Evolutionary conservation across 208 protist species (phyloP), one percentile per base, ranked within the genome.

Genomic region (Lotmaria passim): DNA sequence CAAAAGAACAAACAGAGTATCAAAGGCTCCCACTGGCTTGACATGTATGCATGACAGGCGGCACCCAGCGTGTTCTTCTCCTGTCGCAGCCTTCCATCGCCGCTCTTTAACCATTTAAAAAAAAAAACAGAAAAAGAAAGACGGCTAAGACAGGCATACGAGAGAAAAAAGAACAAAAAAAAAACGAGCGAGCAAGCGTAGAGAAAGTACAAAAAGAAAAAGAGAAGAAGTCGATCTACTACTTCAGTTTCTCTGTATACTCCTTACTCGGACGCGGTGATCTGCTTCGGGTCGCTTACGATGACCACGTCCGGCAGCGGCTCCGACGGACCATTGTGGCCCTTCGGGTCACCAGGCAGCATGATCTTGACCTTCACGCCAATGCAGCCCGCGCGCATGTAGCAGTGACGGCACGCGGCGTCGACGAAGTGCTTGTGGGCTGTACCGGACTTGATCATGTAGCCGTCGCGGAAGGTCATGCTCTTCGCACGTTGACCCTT

Each of bases 391-490:
- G 99, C 98, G 60, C 98, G 93, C 57, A 99, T 83, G 70, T 98
- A 86, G 82, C 99, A 98, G 95, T 99, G 97, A 61, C 98, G 88
- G 44, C 94, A 89, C 70, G 98, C 98, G 61, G 65, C 74, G 85
- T 99, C 98, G 21, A 99, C 88, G 79, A 98, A 99, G 46, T 86
- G 60, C 68, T 94, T 93, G 59, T 87, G 83, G 47, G 97, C 92
- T 38, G 98, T 85, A 86, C 98, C 98, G 56, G 97, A 97, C 80
- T 98, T 98, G 87, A 99, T 98, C 98, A 99, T 99, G 89, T 99
- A 99, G 62, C 99, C 99, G 63, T 99, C 98, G 53, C 88, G 90
- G 97, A 99, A 99, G 81, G 99, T 99, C 98, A 99, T 99, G 67
- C 79, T 75, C 93, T 99, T 99, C 55, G 99, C 99, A 87, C 99